Conservation (phyloP, 345 rosid genomes). For the Linum usitatissimum region DNA sequence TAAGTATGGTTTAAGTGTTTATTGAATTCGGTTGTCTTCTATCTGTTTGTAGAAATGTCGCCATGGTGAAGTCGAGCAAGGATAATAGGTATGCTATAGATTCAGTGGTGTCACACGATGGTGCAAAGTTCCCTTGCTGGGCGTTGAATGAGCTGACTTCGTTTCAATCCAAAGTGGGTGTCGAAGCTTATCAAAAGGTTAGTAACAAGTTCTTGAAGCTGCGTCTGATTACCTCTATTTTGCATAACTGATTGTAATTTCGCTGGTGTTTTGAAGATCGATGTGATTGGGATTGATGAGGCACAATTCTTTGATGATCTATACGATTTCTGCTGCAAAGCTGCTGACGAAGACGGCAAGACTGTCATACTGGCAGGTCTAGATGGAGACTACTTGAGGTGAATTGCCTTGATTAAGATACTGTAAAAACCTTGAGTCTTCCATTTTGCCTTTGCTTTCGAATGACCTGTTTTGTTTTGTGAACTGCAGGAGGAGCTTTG, state of each 20-base stretch:
- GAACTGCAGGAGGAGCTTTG: constrained; percentile 62
- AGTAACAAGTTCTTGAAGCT: too few relatives aligned
- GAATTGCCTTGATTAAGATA: not conserved
- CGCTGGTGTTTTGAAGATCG: constrained; percentile 32
- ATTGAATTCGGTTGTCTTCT: not conserved
- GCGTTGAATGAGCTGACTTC: constrained; percentile 61
- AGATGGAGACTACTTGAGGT: constrained; percentile 92
- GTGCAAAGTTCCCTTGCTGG: constrained; percentile 73
- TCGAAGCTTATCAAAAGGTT: constrained; percentile 58
- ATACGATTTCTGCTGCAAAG: constrained; percentile 75
- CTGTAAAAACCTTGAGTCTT: not conserved
- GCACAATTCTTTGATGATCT: constrained; percentile 92
- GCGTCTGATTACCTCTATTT: not conserved
- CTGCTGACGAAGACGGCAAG: constrained; percentile 80
- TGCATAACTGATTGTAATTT: not conserved
- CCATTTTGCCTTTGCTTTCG: not conserved
- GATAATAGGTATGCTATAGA: constrained; percentile 67
- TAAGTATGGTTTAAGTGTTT: not conserved
- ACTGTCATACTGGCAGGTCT: constrained; percentile 67
- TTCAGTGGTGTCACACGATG: constrained; percentile 78
- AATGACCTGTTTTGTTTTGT: not conserved
- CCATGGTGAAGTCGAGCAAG: constrained; percentile 66
- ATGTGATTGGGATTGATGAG: constrained; percentile 90
- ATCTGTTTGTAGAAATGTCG: constrained; percentile 39
- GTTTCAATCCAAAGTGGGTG: constrained; percentile 38